Conservation (phyloP, 495 filamentous ascomycete species). For the Acidiella bohemica region DNA sequence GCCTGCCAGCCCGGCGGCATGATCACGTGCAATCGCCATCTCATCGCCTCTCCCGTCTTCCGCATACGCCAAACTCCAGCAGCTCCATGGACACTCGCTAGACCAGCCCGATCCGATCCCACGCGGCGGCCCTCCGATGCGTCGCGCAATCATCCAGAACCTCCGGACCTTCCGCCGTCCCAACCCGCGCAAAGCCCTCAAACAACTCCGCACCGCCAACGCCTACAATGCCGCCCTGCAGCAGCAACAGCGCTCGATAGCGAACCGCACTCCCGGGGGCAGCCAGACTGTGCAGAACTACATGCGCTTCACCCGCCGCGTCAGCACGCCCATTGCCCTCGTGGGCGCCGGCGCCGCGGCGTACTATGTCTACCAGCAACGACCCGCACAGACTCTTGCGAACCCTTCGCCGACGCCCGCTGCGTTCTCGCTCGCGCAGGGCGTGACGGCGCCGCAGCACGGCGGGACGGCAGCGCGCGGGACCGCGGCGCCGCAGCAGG, state of each 20-base stretch:
- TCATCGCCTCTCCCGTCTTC: too few relatives aligned
- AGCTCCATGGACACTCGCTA: not conserved
- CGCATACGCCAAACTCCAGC: too few relatives aligned
- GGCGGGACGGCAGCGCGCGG: not conserved
- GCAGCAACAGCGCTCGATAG: constrained; percentile 20
- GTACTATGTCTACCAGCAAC: constrained; percentile 17
- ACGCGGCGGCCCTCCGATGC: constrained; percentile 14
- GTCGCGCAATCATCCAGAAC: constrained; percentile 19
- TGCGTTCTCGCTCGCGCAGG: not conserved
- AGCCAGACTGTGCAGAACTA: constrained; percentile 8
- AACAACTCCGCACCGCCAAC: constrained; percentile 13
- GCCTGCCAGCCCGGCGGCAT: too few relatives aligned
- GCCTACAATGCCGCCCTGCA: constrained; percentile 17
- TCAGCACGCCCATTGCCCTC: constrained; percentile 13
- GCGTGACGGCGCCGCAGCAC: too few relatives aligned
- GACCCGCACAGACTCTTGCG: not conserved
- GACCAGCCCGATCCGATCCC: too few relatives aligned
- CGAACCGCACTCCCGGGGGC: constrained; percentile 4
- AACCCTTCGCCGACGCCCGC: not conserved
- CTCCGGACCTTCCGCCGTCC: constrained; percentile 21
- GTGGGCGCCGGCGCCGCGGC: constrained; percentile 12
- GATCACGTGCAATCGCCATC: not conserved
- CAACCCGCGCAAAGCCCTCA: constrained; percentile 16
- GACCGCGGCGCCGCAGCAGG: not conserved
- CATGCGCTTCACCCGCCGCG: constrained; percentile 15